These are phyloP conservation scores for Sugiyamaella neomexicana DNA, from an alignment of 1,139 yeast genomes.

Conservation along the genomic window DNA sequence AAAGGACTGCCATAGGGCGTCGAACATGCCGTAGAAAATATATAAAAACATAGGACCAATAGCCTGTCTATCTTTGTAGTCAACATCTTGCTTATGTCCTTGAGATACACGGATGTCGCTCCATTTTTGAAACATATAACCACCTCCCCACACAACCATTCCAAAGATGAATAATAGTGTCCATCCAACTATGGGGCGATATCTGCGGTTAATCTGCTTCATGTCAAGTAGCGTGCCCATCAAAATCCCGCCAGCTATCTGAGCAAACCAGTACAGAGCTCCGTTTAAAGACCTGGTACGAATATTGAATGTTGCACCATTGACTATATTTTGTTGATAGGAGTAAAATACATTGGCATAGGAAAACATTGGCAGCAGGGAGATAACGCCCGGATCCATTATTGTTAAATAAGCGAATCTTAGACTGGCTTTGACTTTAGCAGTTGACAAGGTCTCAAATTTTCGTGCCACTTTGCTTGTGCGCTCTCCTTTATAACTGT, in stretches of 20 bases:
- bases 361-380: slow-evolving; percentile 58
- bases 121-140: slow-evolving; percentile 48
- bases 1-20: slow-evolving; percentile 56
- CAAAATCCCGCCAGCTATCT: slow-evolving; percentile 55
- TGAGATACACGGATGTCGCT: slow-evolving; percentile 19
- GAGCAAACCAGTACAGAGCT: slow-evolving; percentile 59
- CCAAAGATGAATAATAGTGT: slow-evolving; percentile 45
- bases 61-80: slow-evolving; percentile 20
- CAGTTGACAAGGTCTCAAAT: slow-evolving; percentile 12
- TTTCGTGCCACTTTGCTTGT: slow-evolving; percentile 15
- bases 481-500: slow-evolving; percentile 21
- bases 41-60: slow-evolving; percentile 35
- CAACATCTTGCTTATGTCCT: slow-evolving; percentile 24
- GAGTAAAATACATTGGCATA: slow-evolving; percentile 63
- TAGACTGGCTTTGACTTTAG: slow-evolving; percentile 16
- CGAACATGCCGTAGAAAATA: slow-evolving; percentile 56
- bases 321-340: slow-evolving; percentile 57
- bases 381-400: slow-evolving; percentile 27
- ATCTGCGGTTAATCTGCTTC: slow-evolving; percentile 44
- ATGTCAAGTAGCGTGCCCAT: slow-evolving; percentile 52
- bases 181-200: slow-evolving; percentile 54
- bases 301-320: slow-evolving; percentile 54
- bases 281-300: slow-evolving; percentile 60
- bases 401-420: slow-evolving; percentile 14
- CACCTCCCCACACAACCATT: slow-evolving; percentile 59